These are phyloP conservation scores for Metroxylon sagu DNA, from an alignment of 176 grass and related monocot genomes.

Conservation along the genomic window DNA sequence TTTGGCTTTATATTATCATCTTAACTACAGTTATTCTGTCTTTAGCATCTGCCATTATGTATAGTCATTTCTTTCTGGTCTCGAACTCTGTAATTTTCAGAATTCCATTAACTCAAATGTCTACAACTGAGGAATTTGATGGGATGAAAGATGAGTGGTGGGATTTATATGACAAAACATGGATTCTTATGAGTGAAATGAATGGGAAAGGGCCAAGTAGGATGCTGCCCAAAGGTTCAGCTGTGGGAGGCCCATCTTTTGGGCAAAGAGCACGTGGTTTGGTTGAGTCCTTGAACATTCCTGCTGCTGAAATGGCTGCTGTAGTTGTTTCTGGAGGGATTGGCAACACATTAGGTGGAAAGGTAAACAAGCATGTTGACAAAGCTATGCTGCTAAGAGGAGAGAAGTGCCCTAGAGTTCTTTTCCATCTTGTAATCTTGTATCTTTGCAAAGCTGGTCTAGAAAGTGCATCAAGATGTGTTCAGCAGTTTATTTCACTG, in stretches of 20 bases:
- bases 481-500: slow-evolving; percentile 78
- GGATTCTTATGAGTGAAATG: slow-evolving; percentile 63
- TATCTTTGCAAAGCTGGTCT: slow-evolving; percentile 94
- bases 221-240: slow-evolving; percentile 44
- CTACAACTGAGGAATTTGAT: slow-evolving; percentile 36
- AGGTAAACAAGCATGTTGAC: slow-evolving; percentile 60
- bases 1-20: too few relatives aligned
- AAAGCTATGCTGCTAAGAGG: slow-evolving; percentile 94
- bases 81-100: slow-evolving; percentile 22
- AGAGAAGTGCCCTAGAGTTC: slow-evolving; percentile 78
- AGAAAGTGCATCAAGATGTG: slow-evolving; percentile 64
- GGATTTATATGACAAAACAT: slow-evolving; percentile 81
- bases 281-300: slow-evolving; percentile 95
- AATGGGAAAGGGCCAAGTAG: slow-evolving; percentile 71
- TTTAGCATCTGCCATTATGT: slow-evolving; percentile 6
- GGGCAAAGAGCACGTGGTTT: slow-evolving; percentile 88
- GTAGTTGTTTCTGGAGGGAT: slow-evolving; percentile 95
- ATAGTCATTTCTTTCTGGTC: slow-evolving; percentile 6
- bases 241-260: slow-evolving; percentile 53
- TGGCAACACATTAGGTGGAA: slow-evolving; percentile 61
- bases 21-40: not conserved
- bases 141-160: slow-evolving; percentile 51
- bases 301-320: slow-evolving; percentile 96
- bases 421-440: slow-evolving; percentile 75
- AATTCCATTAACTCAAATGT: slow-evolving; percentile 42